Base-by-base conservation (phyloP, 495 filamentous ascomycete species). In the Neurospora tetraspora region DNA sequence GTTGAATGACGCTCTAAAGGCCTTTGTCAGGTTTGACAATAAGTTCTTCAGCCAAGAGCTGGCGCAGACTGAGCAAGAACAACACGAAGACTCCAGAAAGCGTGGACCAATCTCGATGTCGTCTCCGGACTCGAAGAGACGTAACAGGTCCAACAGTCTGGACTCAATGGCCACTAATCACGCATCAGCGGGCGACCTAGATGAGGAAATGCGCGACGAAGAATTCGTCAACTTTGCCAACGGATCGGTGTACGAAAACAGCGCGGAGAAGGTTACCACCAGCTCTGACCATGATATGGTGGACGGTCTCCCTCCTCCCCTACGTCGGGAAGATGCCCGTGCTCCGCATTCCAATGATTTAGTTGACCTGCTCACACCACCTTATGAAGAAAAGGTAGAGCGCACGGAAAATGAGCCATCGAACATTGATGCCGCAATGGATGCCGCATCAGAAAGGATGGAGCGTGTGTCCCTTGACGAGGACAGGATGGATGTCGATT, bases 11-110 rank as follows among this genome's bases (percentile, higher is more conserved):
- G 78, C 82, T 39, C 74, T 86, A 73, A 79, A 79, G 38, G 78
- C 79, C 65, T 86, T 86, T 73, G 78, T 84, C 36, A 78, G 76
- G 59, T 77, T 79, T 70, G 85, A 86, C 69, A 86, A 86, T 68
- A 78, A 79, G 9, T 77, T 77, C 18, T 85, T 86, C 71, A 80
- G 81, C 47, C 78, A 83, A 65, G 84, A 86, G 73, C 74, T 85
- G 12, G 70, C 74, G 11, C 77, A 83, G 69, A 79, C 45, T 1
- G 72, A 72, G 37, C 69, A 65, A 14, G 53, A 65, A 18, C 53
- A 71, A 34, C 53, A 37, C 11, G 59, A 59, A 79, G 73, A 73
- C 20, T 36, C 71, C 47, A 69, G 71, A 74, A 68, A 70, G 75
- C 69, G 65, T 76, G 70, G 68, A 74, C 71, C 74, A 71, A 27